These are phyloP conservation scores for Neopestalotiopsis sp. DNA, from an alignment of 2,329 filamentous ascomycete genomes.

Conservation along the genomic window DNA sequence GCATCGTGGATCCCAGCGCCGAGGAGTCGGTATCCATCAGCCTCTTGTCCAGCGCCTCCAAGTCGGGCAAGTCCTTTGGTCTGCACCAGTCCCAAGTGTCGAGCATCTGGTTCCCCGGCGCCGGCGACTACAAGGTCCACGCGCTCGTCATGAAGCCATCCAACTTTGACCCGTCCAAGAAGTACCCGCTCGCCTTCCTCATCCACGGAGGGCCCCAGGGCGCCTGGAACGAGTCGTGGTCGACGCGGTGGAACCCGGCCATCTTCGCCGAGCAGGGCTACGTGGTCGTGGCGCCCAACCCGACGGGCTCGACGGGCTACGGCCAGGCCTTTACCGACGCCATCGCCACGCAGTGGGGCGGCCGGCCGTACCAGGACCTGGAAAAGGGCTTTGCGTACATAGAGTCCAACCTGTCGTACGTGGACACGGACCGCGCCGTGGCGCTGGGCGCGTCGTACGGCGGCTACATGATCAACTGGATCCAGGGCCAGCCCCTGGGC, in stretches of 20 bases:
- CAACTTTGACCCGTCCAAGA: conserved; percentile 70
- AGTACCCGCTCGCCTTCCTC: conserved; percentile 78
- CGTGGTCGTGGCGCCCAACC: conserved; percentile 80
- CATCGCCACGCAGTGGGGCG: conserved; percentile 84
- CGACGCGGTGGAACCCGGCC: conserved; percentile 83
- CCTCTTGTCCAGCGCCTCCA: conserved; percentile 31
- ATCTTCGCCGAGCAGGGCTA: conserved; percentile 89
- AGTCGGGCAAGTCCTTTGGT: conserved; percentile 69
- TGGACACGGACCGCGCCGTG: conserved; percentile 73
- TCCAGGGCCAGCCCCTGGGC: conserved; percentile 84
- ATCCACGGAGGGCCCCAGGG: conserved; percentile 86
- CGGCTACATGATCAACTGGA: conserved; percentile 87
- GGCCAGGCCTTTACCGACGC: conserved; percentile 78
- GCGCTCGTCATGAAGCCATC: conserved; percentile 72
- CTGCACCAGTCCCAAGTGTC: conserved; percentile 66
- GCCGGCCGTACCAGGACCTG: conserved; percentile 82
- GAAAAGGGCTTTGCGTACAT: conserved; percentile 80
- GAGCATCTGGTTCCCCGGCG: conserved; percentile 73
- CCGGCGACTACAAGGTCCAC: conserved; percentile 68
- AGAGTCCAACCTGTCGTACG: conserved; percentile 65
- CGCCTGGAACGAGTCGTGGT: conserved; percentile 76
- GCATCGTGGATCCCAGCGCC: conserved; percentile 54
- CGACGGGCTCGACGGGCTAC: conserved; percentile 82
- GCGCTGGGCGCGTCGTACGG: conserved; percentile 78
- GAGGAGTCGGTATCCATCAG: conserved; percentile 5